phyloP scores from a whole-genome alignment of 768 basidiomycete genomes.

The Xanthoconium stramineum region DNA sequence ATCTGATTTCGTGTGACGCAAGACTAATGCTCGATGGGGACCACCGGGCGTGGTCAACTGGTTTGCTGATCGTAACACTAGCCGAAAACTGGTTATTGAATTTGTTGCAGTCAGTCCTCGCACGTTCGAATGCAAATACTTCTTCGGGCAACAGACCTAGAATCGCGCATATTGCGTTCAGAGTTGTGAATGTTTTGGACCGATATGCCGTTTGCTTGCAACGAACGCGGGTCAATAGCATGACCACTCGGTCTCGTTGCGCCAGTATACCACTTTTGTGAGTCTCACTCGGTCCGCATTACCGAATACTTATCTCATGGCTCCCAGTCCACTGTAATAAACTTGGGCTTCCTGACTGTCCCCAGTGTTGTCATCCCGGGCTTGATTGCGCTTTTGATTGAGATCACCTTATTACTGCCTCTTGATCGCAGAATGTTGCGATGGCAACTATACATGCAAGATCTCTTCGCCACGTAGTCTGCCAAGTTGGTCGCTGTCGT shows the following conservation, averaged over 20 bases:
- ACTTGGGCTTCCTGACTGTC: slow-evolving; percentile 15
- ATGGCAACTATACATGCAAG: no score
- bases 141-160: slow-evolving; percentile 10
- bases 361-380: not conserved
- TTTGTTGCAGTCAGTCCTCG: slow-evolving; percentile 9
- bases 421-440: no score
- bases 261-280: slow-evolving; percentile 14
- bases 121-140: slow-evolving; percentile 10
- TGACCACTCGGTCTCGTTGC: slow-evolving; percentile 7
- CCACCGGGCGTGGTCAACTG: not conserved
- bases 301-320: not conserved
- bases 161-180: not conserved
- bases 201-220: slow-evolving; percentile 12
- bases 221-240: slow-evolving; percentile 10
- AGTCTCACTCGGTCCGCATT: not conserved
- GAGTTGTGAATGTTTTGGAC: not conserved
- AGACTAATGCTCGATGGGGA: no score
- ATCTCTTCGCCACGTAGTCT: no score
- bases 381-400: not conserved
- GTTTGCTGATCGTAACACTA: not conserved
- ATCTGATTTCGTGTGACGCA: no score
- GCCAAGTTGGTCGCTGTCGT: no score
- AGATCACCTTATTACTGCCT: slow-evolving; percentile 13
- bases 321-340: slow-evolving; percentile 14
- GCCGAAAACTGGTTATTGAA: slow-evolving; percentile 15